Evolutionary conservation across 2,329 filamentous ascomycete genomes (phyloP).

Genomic region (Ophiostoma himal-ulmi): DNA sequence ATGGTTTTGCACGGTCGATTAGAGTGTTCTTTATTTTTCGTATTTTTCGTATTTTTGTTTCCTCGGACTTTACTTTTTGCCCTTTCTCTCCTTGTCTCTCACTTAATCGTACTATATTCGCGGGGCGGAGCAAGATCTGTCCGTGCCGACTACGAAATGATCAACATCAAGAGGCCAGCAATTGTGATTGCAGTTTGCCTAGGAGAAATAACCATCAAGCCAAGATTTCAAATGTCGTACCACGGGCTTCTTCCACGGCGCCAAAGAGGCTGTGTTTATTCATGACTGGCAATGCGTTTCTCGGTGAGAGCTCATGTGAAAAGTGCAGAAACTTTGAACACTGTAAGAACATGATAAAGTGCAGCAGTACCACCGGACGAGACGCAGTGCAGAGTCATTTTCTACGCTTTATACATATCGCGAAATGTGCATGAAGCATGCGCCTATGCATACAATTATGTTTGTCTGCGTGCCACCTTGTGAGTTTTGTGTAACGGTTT

Average conservation of each 20-base stretch:
- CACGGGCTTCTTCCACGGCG: not conserved
- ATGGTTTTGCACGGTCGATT: not conserved
- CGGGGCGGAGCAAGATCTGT: not conserved
- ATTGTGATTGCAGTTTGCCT: no score
- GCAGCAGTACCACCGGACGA: not conserved
- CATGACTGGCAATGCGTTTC: not conserved
- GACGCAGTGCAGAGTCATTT: not conserved
- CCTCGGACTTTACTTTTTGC: not conserved
- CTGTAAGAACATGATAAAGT: not conserved
- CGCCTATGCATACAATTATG: conserved; percentile 12
- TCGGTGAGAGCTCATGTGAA: not conserved
- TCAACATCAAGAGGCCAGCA: not conserved
- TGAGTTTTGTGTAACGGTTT: not conserved
- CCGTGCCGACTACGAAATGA: not conserved
- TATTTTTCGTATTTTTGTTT: not conserved
- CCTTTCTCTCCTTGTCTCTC: not conserved
- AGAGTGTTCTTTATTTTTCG: not conserved
- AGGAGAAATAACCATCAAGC: not conserved
- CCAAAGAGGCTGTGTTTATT: not conserved
- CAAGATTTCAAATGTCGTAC: not conserved
- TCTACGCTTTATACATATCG: not conserved
- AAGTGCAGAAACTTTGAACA: not conserved
- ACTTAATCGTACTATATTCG: not conserved
- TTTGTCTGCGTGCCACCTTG: conserved; percentile 7
- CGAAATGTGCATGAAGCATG: conserved; percentile 6